Evolutionary conservation across 1,139 yeast genomes (phyloP), one percentile per base, ranked within the genome.

Genomic region (Taphrina sp.): DNA sequence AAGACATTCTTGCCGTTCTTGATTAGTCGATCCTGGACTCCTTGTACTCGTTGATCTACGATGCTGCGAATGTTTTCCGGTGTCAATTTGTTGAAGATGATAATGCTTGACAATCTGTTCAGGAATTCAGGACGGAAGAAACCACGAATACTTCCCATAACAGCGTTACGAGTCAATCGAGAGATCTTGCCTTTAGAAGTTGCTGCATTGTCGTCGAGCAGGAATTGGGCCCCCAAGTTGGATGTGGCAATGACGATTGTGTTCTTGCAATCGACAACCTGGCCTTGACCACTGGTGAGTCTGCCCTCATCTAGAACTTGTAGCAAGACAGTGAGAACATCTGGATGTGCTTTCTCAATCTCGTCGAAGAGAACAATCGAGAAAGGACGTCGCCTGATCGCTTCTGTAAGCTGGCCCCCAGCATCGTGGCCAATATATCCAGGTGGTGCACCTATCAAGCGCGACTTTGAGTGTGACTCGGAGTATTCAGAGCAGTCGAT

Each of bases 261-360:
- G 72, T 92, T 92, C 56, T 96, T 83, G 64, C 95, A 89, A 72
- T 90, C 90, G 64, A 94, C 85, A 33, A 88, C 81, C 66, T 90
- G 89, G 67, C 98, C 98, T 68, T 86, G 89, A 53, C 95, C 88
- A 22, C 95, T 85, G 23, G 96, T 87, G 58, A 94, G 82, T 72
- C 96, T 82, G 67, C 98, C 99, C 70, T 94, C 99, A 67, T 94
- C 99, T 61, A 92, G 76, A 71, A 92, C 81, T 70, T 92, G 98
- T 64, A 92, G 76, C 65, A 92, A 76, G 19, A 92, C 83, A 3
- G 96, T 94, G 69, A 92, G 77, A 1, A 94, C 98, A 70, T 92
- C 97, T 1, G 98, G 98, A 1, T 96, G 95, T n/a, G 98, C 99
- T 72, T 92, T 92, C 68, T 92, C 98, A 58, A 92, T 95, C 72